Base-by-base conservation (phyloP, 768 basidiomycete species). In the Lactarius deliciosus region DNA sequence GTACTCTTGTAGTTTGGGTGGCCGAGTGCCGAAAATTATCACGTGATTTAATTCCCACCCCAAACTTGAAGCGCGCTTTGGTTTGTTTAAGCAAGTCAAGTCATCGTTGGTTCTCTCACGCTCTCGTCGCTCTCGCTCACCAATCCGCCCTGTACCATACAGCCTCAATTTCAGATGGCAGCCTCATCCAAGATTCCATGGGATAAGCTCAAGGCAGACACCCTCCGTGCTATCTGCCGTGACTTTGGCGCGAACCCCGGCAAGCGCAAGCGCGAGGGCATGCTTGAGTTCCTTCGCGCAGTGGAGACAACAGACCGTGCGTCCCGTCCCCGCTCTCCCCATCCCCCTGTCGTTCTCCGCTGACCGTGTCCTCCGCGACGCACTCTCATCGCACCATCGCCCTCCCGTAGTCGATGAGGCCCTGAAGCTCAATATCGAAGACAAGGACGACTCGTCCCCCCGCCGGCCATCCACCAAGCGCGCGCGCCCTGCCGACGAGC, bases 121-220 rank as follows among this genome's bases (percentile, higher is more conserved):
- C 55, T 56, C 20, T 30, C 16, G 55, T 13, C 41, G 36, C 54
- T 40, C 57, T 60, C 50, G 55, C 40, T 32, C 58, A 50, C 53
- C 43, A 53, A 63, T 63, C 59, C 40, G 20, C 57, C 62, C n/a
- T 16, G 32, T 25, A n/a, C 45, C 56, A 50, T 38, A 45, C 60
- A 62, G 50, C 41, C 28, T 15, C 32, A 60, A 30, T 50, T 20
- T 15, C 47, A 28, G 36, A 70, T 70, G 66, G 34, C 36, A 6
- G 22, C 57, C 22, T 0, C 66, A 32, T 65, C 71, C 30, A 60
- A 69, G 25, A 68, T 74, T 30, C 74, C 74, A 34, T 74, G 74
- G 74, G 72, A 70, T 13, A 61, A 54, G 13, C 64, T 74, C 53
- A 72, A 70, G 36, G 65, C 64, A 30, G 71, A 73, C n/a, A 74